Conservation (phyloP, 176 grass and related monocot species). For the Ensete glaucum region DNA sequence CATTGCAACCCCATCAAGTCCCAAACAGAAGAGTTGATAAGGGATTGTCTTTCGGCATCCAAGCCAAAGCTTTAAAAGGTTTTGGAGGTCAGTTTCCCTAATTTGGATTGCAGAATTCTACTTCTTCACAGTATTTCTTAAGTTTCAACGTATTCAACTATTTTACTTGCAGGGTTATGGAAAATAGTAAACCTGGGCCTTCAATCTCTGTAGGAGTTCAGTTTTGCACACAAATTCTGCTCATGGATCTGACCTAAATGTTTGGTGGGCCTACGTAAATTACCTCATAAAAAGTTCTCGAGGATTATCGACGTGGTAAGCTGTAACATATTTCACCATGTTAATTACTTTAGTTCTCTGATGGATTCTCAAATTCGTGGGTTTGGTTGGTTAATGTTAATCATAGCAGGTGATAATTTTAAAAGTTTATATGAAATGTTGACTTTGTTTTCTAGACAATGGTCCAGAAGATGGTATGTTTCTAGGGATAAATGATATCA, state of each 20-base stretch:
- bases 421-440: too few relatives aligned
- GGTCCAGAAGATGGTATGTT: background rate
- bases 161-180: background rate
- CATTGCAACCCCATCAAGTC: slow-evolving; percentile 41
- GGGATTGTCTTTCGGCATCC: slow-evolving; percentile 27
- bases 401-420: background rate
- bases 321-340: background rate
- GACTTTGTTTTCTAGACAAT: too few relatives aligned
- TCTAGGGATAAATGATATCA: background rate
- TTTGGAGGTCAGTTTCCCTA: slow-evolving; percentile 34
- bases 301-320: background rate
- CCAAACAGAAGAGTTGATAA: slow-evolving; percentile 32
- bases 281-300: slow-evolving; percentile 4
- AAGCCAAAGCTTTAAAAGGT: slow-evolving; percentile 49
- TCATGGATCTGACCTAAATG: background rate
- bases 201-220: background rate
- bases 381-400: background rate
- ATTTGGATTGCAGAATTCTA: background rate
- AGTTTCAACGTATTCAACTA: background rate
- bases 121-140: background rate
- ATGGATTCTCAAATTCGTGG: background rate
- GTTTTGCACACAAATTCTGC: background rate
- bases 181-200: background rate
- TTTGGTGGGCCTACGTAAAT: slow-evolving; percentile 18
- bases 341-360: background rate